Evolutionary conservation across 1,284 basidiomycete genomes (phyloP).

Genomic region (Pyrrhoderma noxium): DNA sequence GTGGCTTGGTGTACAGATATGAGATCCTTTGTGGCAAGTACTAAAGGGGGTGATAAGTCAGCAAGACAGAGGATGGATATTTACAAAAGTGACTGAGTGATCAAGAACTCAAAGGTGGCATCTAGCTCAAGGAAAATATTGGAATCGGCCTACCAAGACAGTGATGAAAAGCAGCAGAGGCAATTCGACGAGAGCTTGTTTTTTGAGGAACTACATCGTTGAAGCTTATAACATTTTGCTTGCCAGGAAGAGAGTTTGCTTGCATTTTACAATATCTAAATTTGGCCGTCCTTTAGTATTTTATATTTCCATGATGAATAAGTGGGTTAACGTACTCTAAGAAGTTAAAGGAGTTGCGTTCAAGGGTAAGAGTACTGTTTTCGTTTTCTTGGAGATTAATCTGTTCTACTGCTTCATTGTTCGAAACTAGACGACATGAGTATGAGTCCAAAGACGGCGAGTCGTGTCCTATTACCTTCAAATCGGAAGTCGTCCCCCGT

Average conservation of each 20-base stretch:
- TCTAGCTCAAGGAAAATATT: not conserved
- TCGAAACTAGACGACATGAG: not conserved
- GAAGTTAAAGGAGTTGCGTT: constrained; percentile 71
- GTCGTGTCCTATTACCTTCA: constrained; percentile 41
- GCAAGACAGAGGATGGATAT: no score
- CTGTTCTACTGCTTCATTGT: constrained; percentile 26
- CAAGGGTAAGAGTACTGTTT: constrained; percentile 48
- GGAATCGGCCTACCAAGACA: constrained; percentile 54
- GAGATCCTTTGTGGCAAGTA: constrained; percentile 59
- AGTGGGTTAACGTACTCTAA: constrained; percentile 49
- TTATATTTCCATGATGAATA: not conserved
- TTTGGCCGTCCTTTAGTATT: constrained; percentile 3
- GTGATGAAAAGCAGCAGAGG: constrained; percentile 73
- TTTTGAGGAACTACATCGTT: constrained; percentile 55
- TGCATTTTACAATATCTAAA: constrained; percentile 73
- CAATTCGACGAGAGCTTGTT: constrained; percentile 66
- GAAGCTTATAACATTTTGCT: constrained; percentile 46
- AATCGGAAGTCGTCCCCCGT: constrained; percentile 58
- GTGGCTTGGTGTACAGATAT: constrained; percentile 45
- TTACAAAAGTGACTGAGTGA: no score
- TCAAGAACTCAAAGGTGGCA: no score
- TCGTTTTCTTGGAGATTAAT: constrained; percentile 53
- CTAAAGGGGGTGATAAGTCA: constrained; percentile 30
- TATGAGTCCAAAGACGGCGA: not conserved
- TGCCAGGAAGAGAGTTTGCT: constrained; percentile 44